phyloP scores from a whole-genome alignment of 2,329 filamentous ascomycete genomes.

The Lachnellula willkommii region DNA sequence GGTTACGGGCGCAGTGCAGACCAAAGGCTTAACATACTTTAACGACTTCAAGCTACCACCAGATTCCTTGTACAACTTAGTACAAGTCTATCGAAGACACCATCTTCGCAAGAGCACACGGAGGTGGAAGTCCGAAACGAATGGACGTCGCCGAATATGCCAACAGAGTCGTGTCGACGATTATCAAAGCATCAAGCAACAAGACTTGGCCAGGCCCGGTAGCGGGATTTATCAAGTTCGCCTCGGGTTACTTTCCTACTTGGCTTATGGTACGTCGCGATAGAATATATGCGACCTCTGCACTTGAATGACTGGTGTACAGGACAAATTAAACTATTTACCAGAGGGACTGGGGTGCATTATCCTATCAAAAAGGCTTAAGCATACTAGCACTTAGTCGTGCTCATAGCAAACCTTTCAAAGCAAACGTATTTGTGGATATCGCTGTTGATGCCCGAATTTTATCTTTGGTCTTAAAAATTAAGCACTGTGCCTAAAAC shows the following conservation, averaged over 20 bases:
- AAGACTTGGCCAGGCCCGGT: not conserved
- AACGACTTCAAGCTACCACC: not conserved
- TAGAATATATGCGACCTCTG: not conserved
- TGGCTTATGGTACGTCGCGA: not conserved
- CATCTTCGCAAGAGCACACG: not conserved
- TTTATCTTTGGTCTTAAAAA: too few relatives aligned
- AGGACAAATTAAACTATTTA: not conserved
- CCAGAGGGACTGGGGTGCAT: not conserved
- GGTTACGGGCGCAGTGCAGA: conserved; percentile 9
- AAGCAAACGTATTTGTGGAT: too few relatives aligned
- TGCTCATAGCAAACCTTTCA: not conserved
- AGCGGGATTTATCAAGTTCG: not conserved
- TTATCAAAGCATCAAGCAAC: not conserved
- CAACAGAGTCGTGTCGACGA: not conserved
- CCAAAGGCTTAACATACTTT: not conserved
- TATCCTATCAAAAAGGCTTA: not conserved
- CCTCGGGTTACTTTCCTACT: not conserved
- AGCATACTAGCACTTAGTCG: not conserved
- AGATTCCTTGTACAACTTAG: not conserved
- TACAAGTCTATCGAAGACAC: not conserved
- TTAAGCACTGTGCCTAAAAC: too few relatives aligned
- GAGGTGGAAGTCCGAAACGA: not conserved
- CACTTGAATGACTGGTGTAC: not conserved
- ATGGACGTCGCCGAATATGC: not conserved
- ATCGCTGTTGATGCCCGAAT: too few relatives aligned